Evolutionary conservation across 164 flowering plant genomes (phyloP).

Genomic region (Piper betle): DNA sequence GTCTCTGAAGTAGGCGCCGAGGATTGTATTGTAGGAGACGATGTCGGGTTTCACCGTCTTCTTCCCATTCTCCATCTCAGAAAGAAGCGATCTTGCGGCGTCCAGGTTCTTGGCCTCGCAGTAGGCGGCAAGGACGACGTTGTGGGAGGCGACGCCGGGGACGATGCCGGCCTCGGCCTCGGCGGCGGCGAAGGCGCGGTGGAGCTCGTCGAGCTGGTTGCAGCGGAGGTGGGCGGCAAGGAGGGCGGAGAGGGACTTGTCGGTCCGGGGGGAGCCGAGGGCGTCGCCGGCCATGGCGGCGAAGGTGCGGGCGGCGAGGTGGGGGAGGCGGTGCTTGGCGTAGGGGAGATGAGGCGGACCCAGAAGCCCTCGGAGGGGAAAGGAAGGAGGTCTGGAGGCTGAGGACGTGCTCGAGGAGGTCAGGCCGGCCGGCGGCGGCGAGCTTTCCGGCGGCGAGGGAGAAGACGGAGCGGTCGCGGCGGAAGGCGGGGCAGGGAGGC

Average conservation of each 20-base stretch:
- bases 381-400: conserved; percentile 42
- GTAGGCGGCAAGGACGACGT: conserved; percentile 50
- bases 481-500: conserved; percentile 45
- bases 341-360: conserved; percentile 43
- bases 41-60: conserved; percentile 36
- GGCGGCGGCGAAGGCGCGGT: conserved; percentile 36
- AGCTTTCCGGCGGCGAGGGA: conserved; percentile 56
- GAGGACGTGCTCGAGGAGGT: conserved; percentile 28
- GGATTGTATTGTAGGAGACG: conserved; percentile 28
- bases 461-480: conserved; percentile 59
- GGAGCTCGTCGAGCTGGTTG: conserved; percentile 32
- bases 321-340: conserved; percentile 63
- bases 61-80: conserved; percentile 3
- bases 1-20: conserved; percentile 56
- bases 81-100: conserved; percentile 32
- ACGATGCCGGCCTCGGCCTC: conserved; percentile 31
- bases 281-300: conserved; percentile 19
- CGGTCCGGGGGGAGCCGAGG: conserved; percentile 24
- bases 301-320: conserved; percentile 39
- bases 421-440: conserved; percentile 22
- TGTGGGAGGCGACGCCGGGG: conserved; percentile 49
- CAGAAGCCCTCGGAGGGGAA: conserved; percentile 35
- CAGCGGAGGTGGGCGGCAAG: conserved; percentile 14
- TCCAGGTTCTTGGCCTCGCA: conserved; percentile 43
- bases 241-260: conserved; percentile 44